Evolutionary conservation across 208 protist species (phyloP).

Genomic region (Giardia duodenalis): DNA sequence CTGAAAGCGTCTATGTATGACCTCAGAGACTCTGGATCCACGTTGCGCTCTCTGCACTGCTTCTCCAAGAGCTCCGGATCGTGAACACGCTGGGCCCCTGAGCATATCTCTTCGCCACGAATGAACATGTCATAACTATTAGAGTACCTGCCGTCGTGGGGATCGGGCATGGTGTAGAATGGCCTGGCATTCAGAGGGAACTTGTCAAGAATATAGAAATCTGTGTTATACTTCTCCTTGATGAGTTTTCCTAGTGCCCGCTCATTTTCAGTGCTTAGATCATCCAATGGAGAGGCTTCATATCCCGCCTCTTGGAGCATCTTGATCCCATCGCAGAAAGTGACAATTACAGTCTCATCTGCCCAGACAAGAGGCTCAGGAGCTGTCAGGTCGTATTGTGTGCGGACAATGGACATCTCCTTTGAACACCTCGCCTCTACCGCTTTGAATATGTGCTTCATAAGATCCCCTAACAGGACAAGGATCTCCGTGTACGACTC

Average conservation of each 20-base stretch:
- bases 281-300: background rate
- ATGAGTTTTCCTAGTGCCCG: conserved; percentile 80
- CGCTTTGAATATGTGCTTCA: conserved; percentile 79
- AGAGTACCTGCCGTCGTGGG: conserved; percentile 49
- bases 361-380: conserved; percentile 66
- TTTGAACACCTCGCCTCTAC: conserved; percentile 57
- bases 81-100: conserved; percentile 97
- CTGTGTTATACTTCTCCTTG: conserved; percentile 82
- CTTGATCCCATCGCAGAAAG: conserved; percentile 62
- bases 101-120: conserved; percentile 96
- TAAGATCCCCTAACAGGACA: conserved; percentile 75
- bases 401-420: conserved; percentile 48
- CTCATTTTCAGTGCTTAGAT: conserved; percentile 70
- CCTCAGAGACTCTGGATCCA: background rate
- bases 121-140: conserved; percentile 98
- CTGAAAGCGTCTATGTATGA: conserved; percentile 92
- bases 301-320: conserved; percentile 60
- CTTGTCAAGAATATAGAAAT: conserved; percentile 96
- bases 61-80: conserved; percentile 47
- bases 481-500: conserved; percentile 96
- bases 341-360: conserved; percentile 39
- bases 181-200: conserved; percentile 81
- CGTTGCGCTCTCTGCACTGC: background rate
- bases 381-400: conserved; percentile 67
- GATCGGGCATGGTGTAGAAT: conserved; percentile 99